Percentiles rank a stretch among this genome's conserved stretches.
phyloP scores from a whole-genome alignment of 352 stramenopile species.

The Globisporangium heterothallicum region DNA sequence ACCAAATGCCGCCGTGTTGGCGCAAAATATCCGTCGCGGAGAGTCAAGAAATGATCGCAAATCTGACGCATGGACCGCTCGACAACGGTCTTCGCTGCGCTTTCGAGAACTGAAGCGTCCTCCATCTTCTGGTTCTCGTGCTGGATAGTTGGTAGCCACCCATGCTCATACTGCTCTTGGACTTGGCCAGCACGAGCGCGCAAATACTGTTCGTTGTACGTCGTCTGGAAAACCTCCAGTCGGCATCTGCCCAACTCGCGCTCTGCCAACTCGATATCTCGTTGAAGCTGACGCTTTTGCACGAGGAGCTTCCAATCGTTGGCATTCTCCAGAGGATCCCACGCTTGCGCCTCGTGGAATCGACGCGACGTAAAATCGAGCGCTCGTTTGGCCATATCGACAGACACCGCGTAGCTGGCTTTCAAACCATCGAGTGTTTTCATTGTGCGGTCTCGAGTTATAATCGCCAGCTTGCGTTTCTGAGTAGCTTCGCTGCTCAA shows the following conservation, averaged over 20 bases:
- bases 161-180: conserved; percentile 31
- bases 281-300: conserved; percentile 47
- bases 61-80: conserved; percentile 30
- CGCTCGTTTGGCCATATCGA: conserved; percentile 33
- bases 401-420: conserved; percentile 16
- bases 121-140: conserved; percentile 20
- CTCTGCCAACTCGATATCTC: conserved; percentile 27
- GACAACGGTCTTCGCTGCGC: conserved; percentile 15
- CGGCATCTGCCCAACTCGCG: conserved; percentile 38
- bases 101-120: conserved; percentile 24
- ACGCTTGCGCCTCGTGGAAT: conserved; percentile 62
- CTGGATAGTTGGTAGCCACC: conserved; percentile 22
- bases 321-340: conserved; percentile 76
- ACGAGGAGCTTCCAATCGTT: conserved; percentile 73
- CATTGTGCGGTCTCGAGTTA: conserved; percentile 23
- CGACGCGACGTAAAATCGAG: conserved; percentile 47
- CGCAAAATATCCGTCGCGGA: conserved; percentile 35
- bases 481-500: conserved; percentile 34
- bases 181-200: conserved; percentile 21
- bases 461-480: conserved; percentile 24
- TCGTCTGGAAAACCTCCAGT: conserved; percentile 54
- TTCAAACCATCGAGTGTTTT: conserved; percentile 17
- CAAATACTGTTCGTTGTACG: conserved; percentile 49
- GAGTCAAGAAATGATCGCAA: conserved; percentile 30
- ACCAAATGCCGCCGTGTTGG: conserved; percentile 49